Percentiles rank a stretch among this genome's conserved stretches.
Conservation (phyloP, 1,284 basidiomycete genomes). For the Schizophyllum amplum region DNA sequence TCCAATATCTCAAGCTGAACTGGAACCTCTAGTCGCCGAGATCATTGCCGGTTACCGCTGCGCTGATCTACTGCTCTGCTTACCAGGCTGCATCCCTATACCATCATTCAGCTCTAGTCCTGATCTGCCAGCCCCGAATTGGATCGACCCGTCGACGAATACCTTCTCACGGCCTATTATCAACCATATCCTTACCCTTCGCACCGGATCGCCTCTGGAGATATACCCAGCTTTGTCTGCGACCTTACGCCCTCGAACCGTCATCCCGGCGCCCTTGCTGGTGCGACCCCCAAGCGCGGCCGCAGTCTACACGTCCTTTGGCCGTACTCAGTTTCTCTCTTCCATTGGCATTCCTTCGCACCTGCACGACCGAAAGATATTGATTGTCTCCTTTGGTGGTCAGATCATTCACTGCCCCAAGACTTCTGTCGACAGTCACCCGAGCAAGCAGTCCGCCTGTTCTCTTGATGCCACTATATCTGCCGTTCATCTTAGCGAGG, state of each 20-base stretch:
- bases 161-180: slow-evolving; percentile 32
- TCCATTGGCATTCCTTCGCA: slow-evolving; percentile 51
- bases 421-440: slow-evolving; percentile 14
- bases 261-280: slow-evolving; percentile 54
- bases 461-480: slow-evolving; percentile 1
- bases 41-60: slow-evolving; percentile 61
- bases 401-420: slow-evolving; percentile 59
- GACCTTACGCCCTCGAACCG: slow-evolving; percentile 28
- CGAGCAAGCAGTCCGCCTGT: slow-evolving; percentile 17
- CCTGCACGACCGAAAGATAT: slow-evolving; percentile 47
- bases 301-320: slow-evolving; percentile 41
- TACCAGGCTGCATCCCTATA: slow-evolving; percentile 70
- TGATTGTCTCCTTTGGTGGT: slow-evolving; percentile 74
- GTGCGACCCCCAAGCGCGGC: slow-evolving; percentile 41
- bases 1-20: slow-evolving; percentile 39
- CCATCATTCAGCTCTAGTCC: slow-evolving; percentile 54
- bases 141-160: slow-evolving; percentile 45
- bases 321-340: slow-evolving; percentile 43
- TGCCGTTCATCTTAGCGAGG: background rate
- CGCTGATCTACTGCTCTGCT: slow-evolving; percentile 59
- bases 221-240: slow-evolving; percentile 26
- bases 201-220: slow-evolving; percentile 19
- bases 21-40: slow-evolving; percentile 54
- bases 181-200: slow-evolving; percentile 21
- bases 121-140: slow-evolving; percentile 49